These are phyloP conservation scores for Cytospora chrysosperma DNA, from an alignment of 2,329 filamentous ascomycete species.

Conservation along the genomic window DNA sequence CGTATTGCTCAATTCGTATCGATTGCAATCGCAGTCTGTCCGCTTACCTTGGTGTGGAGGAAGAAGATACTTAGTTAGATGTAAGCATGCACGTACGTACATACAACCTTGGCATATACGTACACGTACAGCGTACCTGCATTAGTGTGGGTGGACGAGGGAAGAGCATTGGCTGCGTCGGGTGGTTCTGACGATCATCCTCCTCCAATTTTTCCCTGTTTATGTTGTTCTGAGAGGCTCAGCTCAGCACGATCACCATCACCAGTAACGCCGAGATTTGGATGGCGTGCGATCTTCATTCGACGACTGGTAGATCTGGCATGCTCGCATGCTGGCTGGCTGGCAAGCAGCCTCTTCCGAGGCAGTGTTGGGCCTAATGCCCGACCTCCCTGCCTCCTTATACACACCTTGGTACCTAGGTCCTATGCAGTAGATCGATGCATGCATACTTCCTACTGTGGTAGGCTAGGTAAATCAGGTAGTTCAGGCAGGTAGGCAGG, in stretches of 20 bases:
- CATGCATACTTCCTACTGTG: too few relatives aligned
- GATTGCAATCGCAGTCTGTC: background rate
- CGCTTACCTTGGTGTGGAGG: background rate
- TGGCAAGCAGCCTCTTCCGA: background rate
- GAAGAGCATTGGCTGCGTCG: background rate
- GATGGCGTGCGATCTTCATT: background rate
- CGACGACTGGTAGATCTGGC: background rate
- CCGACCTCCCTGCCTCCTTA: background rate
- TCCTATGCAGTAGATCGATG: too few relatives aligned
- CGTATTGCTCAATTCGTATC: conserved; percentile 7
- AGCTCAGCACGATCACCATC: background rate
- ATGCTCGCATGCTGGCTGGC: too few relatives aligned
- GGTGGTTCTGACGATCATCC: conserved; percentile 1
- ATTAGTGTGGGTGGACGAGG: conserved; percentile 5
- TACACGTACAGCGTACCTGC: conserved; percentile 12
- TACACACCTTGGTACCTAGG: background rate
- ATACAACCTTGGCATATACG: too few relatives aligned
- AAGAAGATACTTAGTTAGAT: too few relatives aligned
- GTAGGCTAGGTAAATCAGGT: too few relatives aligned
- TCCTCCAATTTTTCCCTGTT: background rate
- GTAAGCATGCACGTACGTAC: too few relatives aligned
- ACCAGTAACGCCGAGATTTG: background rate
- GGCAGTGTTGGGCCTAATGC: background rate
- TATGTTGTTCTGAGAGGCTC: conserved; percentile 3
- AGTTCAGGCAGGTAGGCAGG: too few relatives aligned